phyloP scores from a whole-genome alignment of 768 basidiomycete genomes.

The Termitomyces sp. region DNA sequence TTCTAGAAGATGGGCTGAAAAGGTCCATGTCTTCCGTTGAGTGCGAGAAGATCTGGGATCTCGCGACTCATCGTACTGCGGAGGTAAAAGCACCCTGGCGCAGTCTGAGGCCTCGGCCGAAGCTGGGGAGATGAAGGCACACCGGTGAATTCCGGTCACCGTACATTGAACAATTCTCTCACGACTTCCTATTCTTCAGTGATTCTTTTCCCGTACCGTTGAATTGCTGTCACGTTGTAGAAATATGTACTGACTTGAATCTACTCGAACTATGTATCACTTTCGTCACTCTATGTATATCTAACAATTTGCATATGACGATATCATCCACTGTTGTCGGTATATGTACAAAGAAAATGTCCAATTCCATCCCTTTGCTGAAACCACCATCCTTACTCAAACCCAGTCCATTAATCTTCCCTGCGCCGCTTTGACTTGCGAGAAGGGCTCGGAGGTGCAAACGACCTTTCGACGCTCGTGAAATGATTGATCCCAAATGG shows the following conservation, averaged over 20 bases:
- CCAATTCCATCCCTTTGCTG: neutral
- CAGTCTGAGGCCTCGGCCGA: neutral
- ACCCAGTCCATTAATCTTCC: too few relatives aligned
- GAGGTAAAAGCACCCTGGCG: neutral
- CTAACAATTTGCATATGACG: neutral
- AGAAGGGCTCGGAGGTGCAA: too few relatives aligned
- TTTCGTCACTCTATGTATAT: neutral
- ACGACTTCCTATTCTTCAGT: neutral
- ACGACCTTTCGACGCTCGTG: conserved; percentile 38
- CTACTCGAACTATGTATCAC: neutral
- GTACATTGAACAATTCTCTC: neutral
- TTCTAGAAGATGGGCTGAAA: neutral
- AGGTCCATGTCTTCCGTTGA: neutral
- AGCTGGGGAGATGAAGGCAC: neutral
- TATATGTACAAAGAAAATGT: neutral
- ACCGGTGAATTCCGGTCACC: neutral
- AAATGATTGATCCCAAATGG: conserved; percentile 14
- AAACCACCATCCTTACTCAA: neutral
- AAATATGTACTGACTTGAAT: neutral
- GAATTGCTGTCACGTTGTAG: neutral
- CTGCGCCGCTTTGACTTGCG: conserved; percentile 5
- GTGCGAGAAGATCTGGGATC: neutral
- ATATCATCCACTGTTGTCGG: neutral
- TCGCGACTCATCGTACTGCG: neutral
- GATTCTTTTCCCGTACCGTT: neutral